Conservation (phyloP, 2,329 filamentous ascomycete genomes). For the Hypoxylon sp. region DNA sequence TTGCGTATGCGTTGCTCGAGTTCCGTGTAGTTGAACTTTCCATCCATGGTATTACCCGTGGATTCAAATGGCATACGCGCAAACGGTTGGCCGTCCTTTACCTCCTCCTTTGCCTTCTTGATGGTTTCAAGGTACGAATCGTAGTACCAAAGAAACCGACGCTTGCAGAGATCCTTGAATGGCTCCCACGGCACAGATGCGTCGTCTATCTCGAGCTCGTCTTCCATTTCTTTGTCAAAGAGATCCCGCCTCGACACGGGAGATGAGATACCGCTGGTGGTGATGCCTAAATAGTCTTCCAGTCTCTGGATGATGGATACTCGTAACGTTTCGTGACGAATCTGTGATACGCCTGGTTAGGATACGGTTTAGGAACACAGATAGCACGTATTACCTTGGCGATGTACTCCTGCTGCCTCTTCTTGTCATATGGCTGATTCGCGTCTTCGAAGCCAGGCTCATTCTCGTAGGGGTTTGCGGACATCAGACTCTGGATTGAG, state of each 20-base stretch:
- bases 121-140: constrained; percentile 82
- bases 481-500: constrained; percentile 97
- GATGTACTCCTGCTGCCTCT: constrained; percentile 76
- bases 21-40: constrained; percentile 80
- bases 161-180: constrained; percentile 90
- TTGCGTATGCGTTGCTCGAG: constrained; percentile 72
- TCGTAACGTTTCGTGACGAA: constrained; percentile 87
- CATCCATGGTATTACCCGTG: constrained; percentile 80
- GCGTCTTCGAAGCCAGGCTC: constrained; percentile 91
- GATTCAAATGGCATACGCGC: constrained; percentile 89
- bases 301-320: constrained; percentile 86
- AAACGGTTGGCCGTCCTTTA: constrained; percentile 71
- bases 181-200: constrained; percentile 73
- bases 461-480: constrained; percentile 91
- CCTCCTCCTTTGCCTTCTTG: constrained; percentile 68
- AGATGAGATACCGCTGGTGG: constrained; percentile 56
- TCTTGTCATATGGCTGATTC: constrained; percentile 72
- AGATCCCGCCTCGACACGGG: constrained; percentile 48
- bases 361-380: background rate
- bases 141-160: constrained; percentile 95
- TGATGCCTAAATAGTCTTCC: constrained; percentile 78
- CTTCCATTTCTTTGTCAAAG: constrained; percentile 59
- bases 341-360: constrained; percentile 60
- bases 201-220: constrained; percentile 58
- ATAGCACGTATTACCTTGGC: constrained; percentile 69